These are phyloP conservation scores for Raffaelea deltoideospora DNA, from an alignment of 2,329 filamentous ascomycete species.

Conservation along the genomic window DNA sequence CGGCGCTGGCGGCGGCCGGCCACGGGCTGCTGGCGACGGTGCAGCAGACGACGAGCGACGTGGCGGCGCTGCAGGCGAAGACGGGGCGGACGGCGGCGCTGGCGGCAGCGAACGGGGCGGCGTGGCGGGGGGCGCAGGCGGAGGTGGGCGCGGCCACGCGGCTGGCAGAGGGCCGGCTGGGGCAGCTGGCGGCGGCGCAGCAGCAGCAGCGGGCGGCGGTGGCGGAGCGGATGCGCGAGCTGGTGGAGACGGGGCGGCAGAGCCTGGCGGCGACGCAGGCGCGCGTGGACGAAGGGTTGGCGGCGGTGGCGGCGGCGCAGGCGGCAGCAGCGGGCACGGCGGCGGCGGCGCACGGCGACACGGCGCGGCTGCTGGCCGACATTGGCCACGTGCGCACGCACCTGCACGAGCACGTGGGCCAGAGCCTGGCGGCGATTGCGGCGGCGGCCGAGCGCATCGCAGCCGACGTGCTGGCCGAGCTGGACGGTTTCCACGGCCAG, in stretches of 20 bases:
- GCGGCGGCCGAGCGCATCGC: constrained; percentile 77
- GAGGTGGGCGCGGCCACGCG: constrained; percentile 64
- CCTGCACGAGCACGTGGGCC: constrained; percentile 72
- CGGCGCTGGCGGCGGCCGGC: constrained; percentile 58
- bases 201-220: constrained; percentile 52
- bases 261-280: constrained; percentile 55
- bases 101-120: constrained; percentile 61
- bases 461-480: constrained; percentile 72
- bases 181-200: constrained; percentile 58
- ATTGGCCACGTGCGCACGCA: constrained; percentile 81
- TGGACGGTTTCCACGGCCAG: constrained; percentile 66
- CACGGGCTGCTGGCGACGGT: constrained; percentile 65
- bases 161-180: constrained; percentile 61
- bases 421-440: constrained; percentile 71
- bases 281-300: constrained; percentile 54
- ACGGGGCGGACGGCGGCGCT: constrained; percentile 73
- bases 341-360: constrained; percentile 58
- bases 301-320: constrained; percentile 52
- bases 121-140: constrained; percentile 62
- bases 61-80: constrained; percentile 72
- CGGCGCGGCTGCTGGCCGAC: constrained; percentile 84
- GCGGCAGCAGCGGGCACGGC: constrained; percentile 53
- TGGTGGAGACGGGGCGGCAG: constrained; percentile 60
- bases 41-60: constrained; percentile 61
- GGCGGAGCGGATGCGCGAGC: constrained; percentile 56